Conservation (phyloP, 495 filamentous ascomycete genomes). For the Hypoxylon fuscum region DNA sequence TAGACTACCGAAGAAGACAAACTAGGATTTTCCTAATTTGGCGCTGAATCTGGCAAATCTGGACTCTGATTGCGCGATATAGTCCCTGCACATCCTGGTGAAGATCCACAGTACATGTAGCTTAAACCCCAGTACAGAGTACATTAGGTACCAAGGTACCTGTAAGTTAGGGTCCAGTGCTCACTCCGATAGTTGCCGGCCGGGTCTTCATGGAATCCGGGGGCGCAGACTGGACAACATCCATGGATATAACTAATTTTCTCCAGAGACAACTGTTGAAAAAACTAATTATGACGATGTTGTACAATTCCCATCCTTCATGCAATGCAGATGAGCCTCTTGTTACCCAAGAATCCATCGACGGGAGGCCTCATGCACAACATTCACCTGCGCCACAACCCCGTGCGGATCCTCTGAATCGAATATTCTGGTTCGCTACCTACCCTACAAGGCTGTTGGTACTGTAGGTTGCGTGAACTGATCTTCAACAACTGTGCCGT, state of each 20-base stretch:
- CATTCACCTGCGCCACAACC: constrained; percentile 20
- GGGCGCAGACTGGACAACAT: neutral
- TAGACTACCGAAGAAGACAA: neutral
- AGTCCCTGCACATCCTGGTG: constrained; percentile 11
- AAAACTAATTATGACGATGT: no score
- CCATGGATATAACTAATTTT: no score
- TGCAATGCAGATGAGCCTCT: constrained; percentile 17
- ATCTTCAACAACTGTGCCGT: constrained; percentile 1
- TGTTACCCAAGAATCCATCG: constrained; percentile 11
- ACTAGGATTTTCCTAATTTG: constrained; percentile 34
- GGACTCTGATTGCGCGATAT: constrained; percentile 31
- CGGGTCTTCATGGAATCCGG: constrained; percentile 24
- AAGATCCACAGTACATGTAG: constrained; percentile 18
- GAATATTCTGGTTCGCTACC: constrained; percentile 13
- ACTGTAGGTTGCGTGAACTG: constrained; percentile 8
- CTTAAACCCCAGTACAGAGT: constrained; percentile 13
- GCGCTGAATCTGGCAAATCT: constrained; percentile 24
- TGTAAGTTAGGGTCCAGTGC: constrained; percentile 1
- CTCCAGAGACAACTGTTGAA: no score
- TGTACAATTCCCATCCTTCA: constrained; percentile 19
- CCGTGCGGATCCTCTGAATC: constrained; percentile 12
- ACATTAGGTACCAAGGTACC: neutral
- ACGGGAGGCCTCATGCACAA: constrained; percentile 38
- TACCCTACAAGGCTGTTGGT: constrained; percentile 26
- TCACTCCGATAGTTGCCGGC: constrained; percentile 22